phyloP scores from a whole-genome alignment of 2,329 filamentous ascomycete species.

The Ophiostoma sp. region DNA sequence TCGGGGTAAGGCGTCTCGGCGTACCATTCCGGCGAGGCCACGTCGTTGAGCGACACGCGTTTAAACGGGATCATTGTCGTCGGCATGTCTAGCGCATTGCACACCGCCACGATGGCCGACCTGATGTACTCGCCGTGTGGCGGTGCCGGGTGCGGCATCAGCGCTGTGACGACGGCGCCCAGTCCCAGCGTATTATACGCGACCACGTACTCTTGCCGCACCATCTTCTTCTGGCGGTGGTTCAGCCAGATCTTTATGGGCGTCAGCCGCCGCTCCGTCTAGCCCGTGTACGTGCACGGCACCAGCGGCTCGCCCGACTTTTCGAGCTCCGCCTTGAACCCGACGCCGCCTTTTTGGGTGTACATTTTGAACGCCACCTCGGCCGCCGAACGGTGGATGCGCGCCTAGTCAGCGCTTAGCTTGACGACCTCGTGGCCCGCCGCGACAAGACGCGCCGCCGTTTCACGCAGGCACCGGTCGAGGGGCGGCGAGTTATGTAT shows the following conservation, averaged over 20 bases:
- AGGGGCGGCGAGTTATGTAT: too few relatives aligned
- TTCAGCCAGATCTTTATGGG: not conserved
- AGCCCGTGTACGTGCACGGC: too few relatives aligned
- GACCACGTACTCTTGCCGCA: not conserved
- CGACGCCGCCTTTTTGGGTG: too few relatives aligned
- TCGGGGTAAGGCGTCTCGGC: conserved; percentile 4
- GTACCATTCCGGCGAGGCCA: not conserved
- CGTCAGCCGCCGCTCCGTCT: not conserved
- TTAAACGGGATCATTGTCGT: not conserved
- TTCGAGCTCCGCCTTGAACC: too few relatives aligned
- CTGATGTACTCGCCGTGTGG: conserved; percentile 8
- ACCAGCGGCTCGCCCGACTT: too few relatives aligned
- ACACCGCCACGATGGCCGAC: not conserved
- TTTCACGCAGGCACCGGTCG: too few relatives aligned
- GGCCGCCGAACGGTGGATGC: too few relatives aligned
- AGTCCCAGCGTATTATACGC: not conserved
- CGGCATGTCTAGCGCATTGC: not conserved
- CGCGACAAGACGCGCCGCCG: too few relatives aligned
- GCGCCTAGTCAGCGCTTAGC: too few relatives aligned
- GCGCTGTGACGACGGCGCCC: not conserved
- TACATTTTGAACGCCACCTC: too few relatives aligned
- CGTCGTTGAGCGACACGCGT: not conserved
- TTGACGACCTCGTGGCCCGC: too few relatives aligned
- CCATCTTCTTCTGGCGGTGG: not conserved
- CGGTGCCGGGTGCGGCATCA: not conserved